Evolutionary conservation across 257 asterid species (phyloP).

Genomic region (Fraxinus cuspidata): DNA sequence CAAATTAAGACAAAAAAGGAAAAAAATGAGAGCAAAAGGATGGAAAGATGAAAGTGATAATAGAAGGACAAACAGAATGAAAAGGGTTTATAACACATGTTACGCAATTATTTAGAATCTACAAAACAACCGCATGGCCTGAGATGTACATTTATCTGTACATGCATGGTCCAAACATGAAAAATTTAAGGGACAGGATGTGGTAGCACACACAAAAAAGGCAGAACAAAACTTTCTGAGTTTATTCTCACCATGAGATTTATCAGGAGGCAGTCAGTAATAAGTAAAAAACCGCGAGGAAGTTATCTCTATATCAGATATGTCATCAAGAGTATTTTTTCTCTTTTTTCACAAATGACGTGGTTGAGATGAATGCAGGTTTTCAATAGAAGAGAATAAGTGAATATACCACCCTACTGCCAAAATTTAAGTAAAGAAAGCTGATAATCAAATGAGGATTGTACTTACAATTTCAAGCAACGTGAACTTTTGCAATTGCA

Average conservation of each 20-base stretch:
- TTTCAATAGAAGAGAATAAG: background rate
- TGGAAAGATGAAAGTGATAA: too few relatives aligned
- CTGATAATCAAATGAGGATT: constrained; percentile 1
- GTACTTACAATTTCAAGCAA: constrained; percentile 76
- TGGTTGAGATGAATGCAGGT: background rate
- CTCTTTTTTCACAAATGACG: background rate
- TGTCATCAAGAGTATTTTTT: background rate
- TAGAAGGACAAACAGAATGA: background rate
- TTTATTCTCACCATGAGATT: background rate
- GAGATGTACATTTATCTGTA: background rate
- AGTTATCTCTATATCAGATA: background rate
- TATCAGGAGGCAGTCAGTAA: background rate
- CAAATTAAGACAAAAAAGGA: background rate
- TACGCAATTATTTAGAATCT: background rate
- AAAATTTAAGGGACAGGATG: background rate
- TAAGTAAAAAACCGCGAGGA: background rate
- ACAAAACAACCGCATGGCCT: background rate
- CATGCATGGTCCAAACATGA: background rate
- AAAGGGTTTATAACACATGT: background rate
- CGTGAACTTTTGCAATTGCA: constrained; percentile 73
- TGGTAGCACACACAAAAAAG: background rate
- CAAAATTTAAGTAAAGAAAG: background rate
- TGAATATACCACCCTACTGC: background rate
- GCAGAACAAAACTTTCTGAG: background rate
- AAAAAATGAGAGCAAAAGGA: background rate